Base-by-base conservation (phyloP, 768 basidiomycete genomes). In the Mycena epipterygia region DNA sequence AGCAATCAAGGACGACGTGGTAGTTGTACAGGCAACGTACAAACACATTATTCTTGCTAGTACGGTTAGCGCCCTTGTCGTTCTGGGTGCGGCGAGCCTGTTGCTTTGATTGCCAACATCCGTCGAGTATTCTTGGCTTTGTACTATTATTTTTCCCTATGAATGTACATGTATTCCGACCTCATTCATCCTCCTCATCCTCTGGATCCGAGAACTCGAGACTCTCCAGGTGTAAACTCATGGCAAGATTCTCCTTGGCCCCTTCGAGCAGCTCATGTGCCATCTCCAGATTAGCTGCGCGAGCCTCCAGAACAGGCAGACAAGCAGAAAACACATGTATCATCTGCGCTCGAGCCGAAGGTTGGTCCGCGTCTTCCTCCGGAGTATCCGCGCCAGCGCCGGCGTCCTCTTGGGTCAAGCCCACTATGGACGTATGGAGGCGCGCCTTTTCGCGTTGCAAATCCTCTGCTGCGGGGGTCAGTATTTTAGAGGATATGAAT, bases 181-280 rank as follows among this genome's bases (percentile, higher is more conserved):
- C 19, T 17, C 37, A 62, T 55, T 29, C 21, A 68, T n/a, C 13
- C 46, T 57, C 41, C 56, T 70, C 64, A 29, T 69, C 71, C 3
- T 58, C 51, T 39, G 61, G 37, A 9, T 71, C 65, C 21, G 57
- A 68, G 55, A 64, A 67, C 32, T 70, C 64, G 33, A 86, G 71
- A 70, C 85, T 85, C 73, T 88, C 86, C 81, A 88, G 81, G n/a
- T 85, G 79, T 37, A 88, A 73, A 51, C 78, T 79, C 35, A 87
- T 81, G 56, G 84, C 86, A 27, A 84, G 76, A 65, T 87, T 88
- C 75, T 89, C 87, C 51, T 88, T 84, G 17, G 85, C 84, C 27
- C 84, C 83, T 64, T 87, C 85, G 29, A 89, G 78, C 23, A 89
- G 79, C 30, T 87, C 84, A 57, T 84, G 84, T 0, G 88, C 88